Percentiles rank a stretch among this genome's conserved stretches.
Evolutionary conservation across 2,329 filamentous ascomycete genomes (phyloP).

Genomic region (Venturia pyrina): DNA sequence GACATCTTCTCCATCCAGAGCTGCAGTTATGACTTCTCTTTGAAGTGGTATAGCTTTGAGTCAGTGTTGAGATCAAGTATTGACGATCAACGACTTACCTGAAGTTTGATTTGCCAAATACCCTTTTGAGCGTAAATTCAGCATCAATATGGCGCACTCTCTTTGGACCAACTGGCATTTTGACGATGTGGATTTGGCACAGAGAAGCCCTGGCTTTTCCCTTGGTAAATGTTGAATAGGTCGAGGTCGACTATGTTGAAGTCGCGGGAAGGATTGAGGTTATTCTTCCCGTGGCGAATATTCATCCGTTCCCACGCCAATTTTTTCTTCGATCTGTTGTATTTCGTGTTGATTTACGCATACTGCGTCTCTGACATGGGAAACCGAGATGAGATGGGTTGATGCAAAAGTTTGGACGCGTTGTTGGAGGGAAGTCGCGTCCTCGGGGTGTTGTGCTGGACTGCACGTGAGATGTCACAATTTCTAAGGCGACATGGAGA

Average conservation of each 20-base stretch:
- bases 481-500: neutral
- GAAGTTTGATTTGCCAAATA: conserved; percentile 10
- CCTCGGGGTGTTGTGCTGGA: neutral
- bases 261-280: neutral
- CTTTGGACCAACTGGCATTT: conserved; percentile 9
- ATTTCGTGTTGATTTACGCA: neutral
- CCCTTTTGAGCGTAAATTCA: conserved; percentile 11
- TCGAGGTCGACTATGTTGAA: neutral
- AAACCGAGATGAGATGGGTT: neutral
- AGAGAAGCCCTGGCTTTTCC: neutral
- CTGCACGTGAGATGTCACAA: neutral
- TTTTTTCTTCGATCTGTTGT: neutral
- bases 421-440: neutral
- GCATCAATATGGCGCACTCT: conserved; percentile 9
- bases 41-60: conserved; percentile 56
- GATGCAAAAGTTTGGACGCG: neutral
- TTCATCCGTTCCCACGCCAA: conserved; percentile 1
- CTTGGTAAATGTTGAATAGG: neutral
- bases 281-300: neutral
- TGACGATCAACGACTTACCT: neutral
- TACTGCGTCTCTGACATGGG: neutral
- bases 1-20: conserved; percentile 75
- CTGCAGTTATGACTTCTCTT: conserved; percentile 75
- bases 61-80: neutral
- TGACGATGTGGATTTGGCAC: neutral